Percentiles rank a stretch among this genome's conserved stretches.
These are phyloP conservation scores for Artemisia annua DNA, from an alignment of 129 eudicot species.

Conservation along the genomic window DNA sequence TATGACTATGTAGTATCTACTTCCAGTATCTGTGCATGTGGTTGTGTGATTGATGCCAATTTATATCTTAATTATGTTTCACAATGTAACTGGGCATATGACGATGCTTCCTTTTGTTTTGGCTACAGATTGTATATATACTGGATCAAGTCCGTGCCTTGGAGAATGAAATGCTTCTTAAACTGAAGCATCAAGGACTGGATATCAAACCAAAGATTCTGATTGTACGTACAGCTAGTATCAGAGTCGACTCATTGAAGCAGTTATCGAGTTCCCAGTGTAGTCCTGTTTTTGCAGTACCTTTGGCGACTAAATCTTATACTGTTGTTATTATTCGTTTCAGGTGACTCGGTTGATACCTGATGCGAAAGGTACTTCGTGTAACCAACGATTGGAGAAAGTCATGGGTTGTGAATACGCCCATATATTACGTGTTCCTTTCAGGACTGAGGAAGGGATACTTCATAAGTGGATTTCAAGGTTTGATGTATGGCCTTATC, in stretches of 20 bases:
- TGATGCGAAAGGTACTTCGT: conserved; percentile 96
- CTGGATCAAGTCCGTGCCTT: conserved; percentile 98
- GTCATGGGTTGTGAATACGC: conserved; percentile 81
- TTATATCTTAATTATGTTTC: not conserved
- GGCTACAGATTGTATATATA: conserved; percentile 80
- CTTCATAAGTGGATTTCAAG: conserved; percentile 96
- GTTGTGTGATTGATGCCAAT: conserved; percentile 1
- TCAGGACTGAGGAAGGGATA: conserved; percentile 76
- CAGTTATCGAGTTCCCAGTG: conserved; percentile 10
- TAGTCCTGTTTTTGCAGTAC: not conserved
- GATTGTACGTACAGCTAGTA: conserved; percentile 45
- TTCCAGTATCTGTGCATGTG: not conserved
- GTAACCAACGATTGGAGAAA: conserved; percentile 91
- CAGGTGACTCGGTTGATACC: conserved; percentile 90
- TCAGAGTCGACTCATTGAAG: conserved; percentile 10
- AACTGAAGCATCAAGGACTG: conserved; percentile 83
- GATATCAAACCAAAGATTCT: conserved; percentile 83
- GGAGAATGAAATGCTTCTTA: conserved; percentile 83
- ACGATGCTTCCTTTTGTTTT: conserved; percentile 20
- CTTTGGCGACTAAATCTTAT: conserved; percentile 9
- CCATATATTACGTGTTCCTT: conserved; percentile 87
- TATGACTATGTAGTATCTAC: no score
- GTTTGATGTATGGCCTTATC: conserved; percentile 98
- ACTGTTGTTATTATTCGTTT: conserved; percentile 23
- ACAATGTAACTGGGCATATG: conserved; percentile 1